These are phyloP conservation scores for Salix brachista DNA, from an alignment of 345 rosid genomes.

Conservation along the genomic window DNA sequence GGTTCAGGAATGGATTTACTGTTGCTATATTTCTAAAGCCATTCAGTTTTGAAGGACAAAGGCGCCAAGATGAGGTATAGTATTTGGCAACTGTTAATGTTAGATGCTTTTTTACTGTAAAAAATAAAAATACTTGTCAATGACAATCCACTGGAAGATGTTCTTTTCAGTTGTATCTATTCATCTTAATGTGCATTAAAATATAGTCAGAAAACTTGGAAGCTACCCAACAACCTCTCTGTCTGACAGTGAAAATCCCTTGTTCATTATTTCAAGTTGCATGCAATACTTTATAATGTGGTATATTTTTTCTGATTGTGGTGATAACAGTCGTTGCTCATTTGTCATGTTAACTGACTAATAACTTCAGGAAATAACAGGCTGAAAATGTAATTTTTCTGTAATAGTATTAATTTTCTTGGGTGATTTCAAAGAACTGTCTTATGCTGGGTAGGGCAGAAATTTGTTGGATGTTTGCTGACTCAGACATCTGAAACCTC, in stretches of 20 bases:
- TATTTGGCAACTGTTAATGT: not conserved
- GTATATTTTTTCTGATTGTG: not conserved
- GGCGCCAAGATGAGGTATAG: slow-evolving; percentile 75
- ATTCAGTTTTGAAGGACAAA: slow-evolving; percentile 90
- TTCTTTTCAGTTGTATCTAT: too few species aligned
- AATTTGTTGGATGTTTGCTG: not conserved
- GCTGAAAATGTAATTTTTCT: not conserved
- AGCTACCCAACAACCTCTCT: too few species aligned
- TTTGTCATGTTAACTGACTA: not conserved
- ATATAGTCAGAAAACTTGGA: too few species aligned
- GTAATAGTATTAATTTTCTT: not conserved
- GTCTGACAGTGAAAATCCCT: too few species aligned
- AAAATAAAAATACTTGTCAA: not conserved
- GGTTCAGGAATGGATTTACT: slow-evolving; percentile 50
- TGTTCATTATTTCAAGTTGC: too few species aligned
- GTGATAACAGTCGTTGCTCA: not conserved
- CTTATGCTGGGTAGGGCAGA: not conserved
- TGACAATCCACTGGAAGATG: not conserved
- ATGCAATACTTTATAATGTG: too few species aligned
- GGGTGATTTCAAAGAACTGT: not conserved
- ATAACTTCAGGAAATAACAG: not conserved
- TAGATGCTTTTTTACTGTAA: not conserved
- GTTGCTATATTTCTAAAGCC: slow-evolving; percentile 74
- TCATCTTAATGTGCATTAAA: too few species aligned
- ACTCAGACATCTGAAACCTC: too few species aligned